Evolutionary conservation across 176 grass and related monocot genomes (phyloP).

Genomic region (Carex cristatella): DNA sequence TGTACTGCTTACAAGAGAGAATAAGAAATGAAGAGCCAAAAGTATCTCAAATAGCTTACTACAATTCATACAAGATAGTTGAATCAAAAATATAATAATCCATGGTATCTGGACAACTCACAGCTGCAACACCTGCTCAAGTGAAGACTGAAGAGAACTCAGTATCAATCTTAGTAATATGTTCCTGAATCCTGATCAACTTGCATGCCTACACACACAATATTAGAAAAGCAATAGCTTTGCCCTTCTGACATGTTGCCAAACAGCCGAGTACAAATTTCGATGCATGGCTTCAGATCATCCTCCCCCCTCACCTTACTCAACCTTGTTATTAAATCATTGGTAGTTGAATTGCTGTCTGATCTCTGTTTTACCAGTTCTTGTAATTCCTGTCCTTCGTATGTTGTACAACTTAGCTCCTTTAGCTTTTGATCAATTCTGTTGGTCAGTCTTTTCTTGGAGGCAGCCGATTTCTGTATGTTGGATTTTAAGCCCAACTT

Average conservation of each 20-base stretch:
- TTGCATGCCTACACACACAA: conserved; percentile 24
- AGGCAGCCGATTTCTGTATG: conserved; percentile 35
- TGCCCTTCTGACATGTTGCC: conserved; percentile 11
- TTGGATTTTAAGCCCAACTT: conserved; percentile 67
- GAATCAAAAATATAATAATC: background rate
- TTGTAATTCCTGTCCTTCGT: conserved; percentile 8
- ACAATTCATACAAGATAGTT: background rate
- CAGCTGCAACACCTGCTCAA: conserved; percentile 34
- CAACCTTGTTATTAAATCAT: conserved; percentile 59
- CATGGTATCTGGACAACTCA: conserved; percentile 21
- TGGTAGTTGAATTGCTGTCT: conserved; percentile 36
- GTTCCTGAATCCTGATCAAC: conserved; percentile 35
- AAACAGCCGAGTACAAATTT: conserved; percentile 33
- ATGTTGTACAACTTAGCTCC: conserved; percentile 33
- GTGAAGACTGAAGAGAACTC: conserved; percentile 47
- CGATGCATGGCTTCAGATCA: conserved; percentile 60
- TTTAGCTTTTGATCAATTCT: conserved; percentile 64
- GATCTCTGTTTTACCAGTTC: conserved; percentile 29
- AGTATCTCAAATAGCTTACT: background rate
- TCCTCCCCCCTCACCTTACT: conserved; percentile 42
- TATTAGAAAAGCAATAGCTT: conserved; percentile 29
- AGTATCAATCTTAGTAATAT: conserved; percentile 17
- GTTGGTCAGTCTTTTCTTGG: conserved; percentile 42
- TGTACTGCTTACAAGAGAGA: background rate
- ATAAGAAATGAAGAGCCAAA: background rate